phyloP scores from a whole-genome alignment of 106 monocot species.

The Dendrobium catenatum region DNA sequence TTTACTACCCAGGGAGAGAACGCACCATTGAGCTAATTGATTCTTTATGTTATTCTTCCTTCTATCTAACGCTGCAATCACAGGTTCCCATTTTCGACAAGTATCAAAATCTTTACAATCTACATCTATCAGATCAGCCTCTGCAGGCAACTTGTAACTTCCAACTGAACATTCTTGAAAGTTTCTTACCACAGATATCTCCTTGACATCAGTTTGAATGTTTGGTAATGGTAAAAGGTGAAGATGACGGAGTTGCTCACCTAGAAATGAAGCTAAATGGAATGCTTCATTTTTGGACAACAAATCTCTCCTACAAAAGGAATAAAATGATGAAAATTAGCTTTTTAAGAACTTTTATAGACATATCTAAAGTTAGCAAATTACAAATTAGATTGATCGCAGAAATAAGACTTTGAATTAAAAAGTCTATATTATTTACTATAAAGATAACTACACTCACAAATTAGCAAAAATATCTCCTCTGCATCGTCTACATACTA shows the following conservation, averaged over 20 bases:
- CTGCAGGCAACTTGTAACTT: constrained; percentile 2
- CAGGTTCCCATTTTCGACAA: constrained; percentile 48
- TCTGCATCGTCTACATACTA: constrained; percentile 81
- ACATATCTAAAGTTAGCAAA: background rate
- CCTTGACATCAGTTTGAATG: constrained; percentile 5
- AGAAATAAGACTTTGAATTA: background rate
- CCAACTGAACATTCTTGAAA: constrained; percentile 12
- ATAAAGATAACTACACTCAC: constrained; percentile 40
- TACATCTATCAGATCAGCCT: background rate
- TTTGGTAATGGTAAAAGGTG: constrained; percentile 73
- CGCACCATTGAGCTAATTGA: constrained; percentile 66
- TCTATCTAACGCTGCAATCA: constrained; percentile 36
- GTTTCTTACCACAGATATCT: constrained; percentile 16
- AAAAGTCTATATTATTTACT: background rate
- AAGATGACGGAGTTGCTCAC: constrained; percentile 69
- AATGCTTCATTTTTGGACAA: constrained; percentile 49
- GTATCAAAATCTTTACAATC: constrained; percentile 14
- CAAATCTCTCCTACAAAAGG: constrained; percentile 61
- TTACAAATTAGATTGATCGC: background rate
- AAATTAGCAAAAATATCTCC: constrained; percentile 86
- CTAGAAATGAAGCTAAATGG: constrained; percentile 80
- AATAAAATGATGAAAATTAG: background rate
- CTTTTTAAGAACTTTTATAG: background rate
- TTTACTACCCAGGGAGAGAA: background rate
- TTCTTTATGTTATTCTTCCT: constrained; percentile 42